Base-by-base conservation (phyloP, 1,284 basidiomycete genomes). In the Rhodotorula mucilaginosa region DNA sequence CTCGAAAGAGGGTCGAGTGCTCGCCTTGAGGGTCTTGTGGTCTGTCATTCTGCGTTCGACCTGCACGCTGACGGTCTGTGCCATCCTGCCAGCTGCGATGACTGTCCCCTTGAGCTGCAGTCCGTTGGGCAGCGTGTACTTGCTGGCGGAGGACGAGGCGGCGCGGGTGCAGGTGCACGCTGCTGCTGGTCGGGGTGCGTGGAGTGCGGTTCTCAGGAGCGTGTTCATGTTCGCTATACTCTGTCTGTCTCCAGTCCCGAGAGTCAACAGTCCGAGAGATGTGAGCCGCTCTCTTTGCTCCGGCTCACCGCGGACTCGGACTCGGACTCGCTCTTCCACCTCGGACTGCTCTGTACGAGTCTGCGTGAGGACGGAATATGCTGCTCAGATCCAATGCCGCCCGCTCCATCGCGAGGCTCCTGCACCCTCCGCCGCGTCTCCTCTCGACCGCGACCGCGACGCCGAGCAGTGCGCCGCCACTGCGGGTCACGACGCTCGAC, bases 401-500 rank as follows among this genome's bases (percentile, higher is more conserved):
- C 57, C 59, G 15, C 19, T 13, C n/a, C 49, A 26, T 31, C 56
- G 18, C n/a, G 21, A 26, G 19, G 44, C 44, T 2, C 64, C 54
- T 31, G 19, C n/a, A 12, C 60, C 21, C 31, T 1, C 29, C 19
- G 21, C 49, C 19, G 51, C 47, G 16, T 26, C n/a, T 23, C 18
- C 61, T 26, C 46, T 48, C 51, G 23, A 19, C 54, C 51, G 29
- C 34, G 34, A 34, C 65, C 6, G 31, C 39, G 39, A 44, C 39
- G 26, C 26, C 26, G 34, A 34, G 34, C 12, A 13, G 39, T 44
- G 61, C 52, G 60, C 70, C 79, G 56, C 73, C 61, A 7, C 64
- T 74, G 48, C 59, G 71, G 34, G 71, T 96, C 58, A 95, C 95
- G 0, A 95, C 92, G 0, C 85, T 99, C 2, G 89, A 93, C 6